Evolutionary conservation across 2,329 filamentous ascomycete genomes (phyloP), one percentile per base, ranked within the genome.

Genomic region (Trichophyton equinum): DNA sequence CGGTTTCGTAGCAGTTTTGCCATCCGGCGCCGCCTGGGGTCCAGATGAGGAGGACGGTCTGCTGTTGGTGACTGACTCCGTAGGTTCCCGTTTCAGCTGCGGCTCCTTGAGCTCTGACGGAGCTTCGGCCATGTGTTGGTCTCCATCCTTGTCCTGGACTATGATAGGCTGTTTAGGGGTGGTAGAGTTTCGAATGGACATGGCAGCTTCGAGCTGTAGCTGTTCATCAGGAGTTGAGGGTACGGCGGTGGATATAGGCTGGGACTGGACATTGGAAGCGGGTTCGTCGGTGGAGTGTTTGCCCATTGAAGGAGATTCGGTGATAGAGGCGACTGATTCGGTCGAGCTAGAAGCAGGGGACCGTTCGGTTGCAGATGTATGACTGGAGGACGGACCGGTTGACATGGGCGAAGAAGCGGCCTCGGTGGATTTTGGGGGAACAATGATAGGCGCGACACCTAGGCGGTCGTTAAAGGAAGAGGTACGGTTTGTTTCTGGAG

Each of bases 211-310:
- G 38, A 81, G 67, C 56, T 77, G 79, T 65, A 84, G 72, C 67
- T 85, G 82, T 62, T 83, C 79, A 65, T 85, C 82, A 1, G 82
- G 80, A 18, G 80, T 82, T 8, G 75, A 76, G 6, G 79, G 77
- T 61, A 74, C 72, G 22, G 33, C 27, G 30, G 22, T 8, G 6
- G 56, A 44, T 27, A 56, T 13, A 4, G 33, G 51, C 15, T 56
- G 51, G 4, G 38, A 42, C 55, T 22, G 55, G 33, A 1, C n/a
- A 15, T 56, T 57, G 6, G 38, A 20, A 30, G 30, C 2, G 7
- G 33, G 7, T 13, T 57, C 30, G 9, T 57, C 49, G 9, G 49
- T 53, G 8, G 49, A 53, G 13, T 13, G 7, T 25, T 63, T 63
- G 22, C 27, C 7, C 13, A 27, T 11, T 11, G 58, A 40, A 1